Percentiles rank a stretch among this genome's conserved stretches.
Evolutionary conservation across 2,329 filamentous ascomycete species (phyloP).

Genomic region (Neofusicoccum kwambonambiense): DNA sequence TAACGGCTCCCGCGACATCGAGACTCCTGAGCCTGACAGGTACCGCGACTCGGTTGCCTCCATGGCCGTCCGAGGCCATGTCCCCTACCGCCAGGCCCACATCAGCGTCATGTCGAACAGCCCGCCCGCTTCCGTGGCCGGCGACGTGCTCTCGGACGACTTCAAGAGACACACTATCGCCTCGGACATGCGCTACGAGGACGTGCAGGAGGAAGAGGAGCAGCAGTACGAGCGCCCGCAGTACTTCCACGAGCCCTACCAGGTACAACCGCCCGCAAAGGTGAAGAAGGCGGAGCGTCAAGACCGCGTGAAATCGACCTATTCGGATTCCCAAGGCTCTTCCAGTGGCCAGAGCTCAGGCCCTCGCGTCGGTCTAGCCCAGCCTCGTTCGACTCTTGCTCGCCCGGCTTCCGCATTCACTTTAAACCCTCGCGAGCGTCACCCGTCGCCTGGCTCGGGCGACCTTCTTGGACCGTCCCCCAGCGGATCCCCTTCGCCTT

Average conservation of each 20-base stretch:
- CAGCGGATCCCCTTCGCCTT: constrained; percentile 40
- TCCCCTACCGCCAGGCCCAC: background rate
- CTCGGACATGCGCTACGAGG: constrained; percentile 8
- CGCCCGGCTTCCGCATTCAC: constrained; percentile 78
- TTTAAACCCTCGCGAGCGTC: constrained; percentile 60
- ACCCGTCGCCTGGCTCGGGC: constrained; percentile 51
- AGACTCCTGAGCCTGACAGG: constrained; percentile 26
- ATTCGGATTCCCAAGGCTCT: constrained; percentile 31
- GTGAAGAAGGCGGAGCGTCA: constrained; percentile 12
- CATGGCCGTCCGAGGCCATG: background rate
- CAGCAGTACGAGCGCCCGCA: constrained; percentile 49
- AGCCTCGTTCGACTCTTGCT: constrained; percentile 58
- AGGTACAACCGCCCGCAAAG: constrained; percentile 27
- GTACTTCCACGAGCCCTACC: constrained; percentile 52
- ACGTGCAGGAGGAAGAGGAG: constrained; percentile 21
- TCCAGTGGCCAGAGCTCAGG: constrained; percentile 29
- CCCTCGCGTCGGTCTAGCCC: constrained; percentile 30
- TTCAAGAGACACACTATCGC: constrained; percentile 4
- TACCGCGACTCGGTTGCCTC: constrained; percentile 12
- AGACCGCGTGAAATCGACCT: constrained; percentile 29
- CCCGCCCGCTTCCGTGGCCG: background rate
- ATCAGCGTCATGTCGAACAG: constrained; percentile 13
- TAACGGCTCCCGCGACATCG: constrained; percentile 33
- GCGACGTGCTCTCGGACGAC: constrained; percentile 5
- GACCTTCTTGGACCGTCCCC: constrained; percentile 39